Conservation (phyloP, 192 early-diverging fungal species). For the Fimicolochytrium jonesii region DNA sequence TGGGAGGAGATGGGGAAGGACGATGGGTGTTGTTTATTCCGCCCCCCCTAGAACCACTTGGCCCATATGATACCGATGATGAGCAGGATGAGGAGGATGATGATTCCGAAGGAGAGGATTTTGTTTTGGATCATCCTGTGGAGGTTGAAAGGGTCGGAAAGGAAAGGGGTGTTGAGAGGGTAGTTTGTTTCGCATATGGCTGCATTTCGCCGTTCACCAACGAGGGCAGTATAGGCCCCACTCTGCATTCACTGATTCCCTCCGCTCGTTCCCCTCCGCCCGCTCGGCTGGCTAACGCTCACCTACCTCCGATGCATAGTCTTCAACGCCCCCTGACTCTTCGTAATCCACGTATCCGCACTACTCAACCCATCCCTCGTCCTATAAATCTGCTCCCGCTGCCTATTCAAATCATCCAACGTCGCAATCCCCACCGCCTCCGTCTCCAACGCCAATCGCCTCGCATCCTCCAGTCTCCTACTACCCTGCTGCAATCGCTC, state of each 20-base stretch:
- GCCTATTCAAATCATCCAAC: slow-evolving; percentile 73
- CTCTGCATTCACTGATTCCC: not conserved
- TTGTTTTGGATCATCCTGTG: slow-evolving; percentile 82
- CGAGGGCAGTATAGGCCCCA: not conserved
- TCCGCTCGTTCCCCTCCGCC: too few relatives aligned
- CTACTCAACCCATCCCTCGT: slow-evolving; percentile 68
- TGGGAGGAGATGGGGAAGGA: too few relatives aligned
- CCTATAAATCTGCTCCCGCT: slow-evolving; percentile 85
- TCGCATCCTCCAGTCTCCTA: slow-evolving; percentile 79
- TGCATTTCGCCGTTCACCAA: slow-evolving; percentile 44
- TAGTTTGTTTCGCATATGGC: too few relatives aligned
- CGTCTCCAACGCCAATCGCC: slow-evolving; percentile 87
- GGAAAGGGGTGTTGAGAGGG: too few relatives aligned
- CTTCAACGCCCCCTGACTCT: slow-evolving; percentile 48
- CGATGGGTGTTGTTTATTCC: too few relatives aligned
- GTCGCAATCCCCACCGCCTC: slow-evolving; percentile 83
- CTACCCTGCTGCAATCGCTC: slow-evolving; percentile 78
- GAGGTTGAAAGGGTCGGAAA: not conserved
- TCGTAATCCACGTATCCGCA: slow-evolving; percentile 53
- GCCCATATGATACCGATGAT: slow-evolving; percentile 81
- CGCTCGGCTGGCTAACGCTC: slow-evolving; percentile 19
- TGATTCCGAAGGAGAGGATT: slow-evolving; percentile 79
- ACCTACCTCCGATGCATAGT: slow-evolving; percentile 71
- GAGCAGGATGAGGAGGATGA: slow-evolving; percentile 71
- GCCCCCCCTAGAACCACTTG: slow-evolving; percentile 63